Conservation (phyloP, 2,329 filamentous ascomycete species). For the Aspergillus caelatus region DNA sequence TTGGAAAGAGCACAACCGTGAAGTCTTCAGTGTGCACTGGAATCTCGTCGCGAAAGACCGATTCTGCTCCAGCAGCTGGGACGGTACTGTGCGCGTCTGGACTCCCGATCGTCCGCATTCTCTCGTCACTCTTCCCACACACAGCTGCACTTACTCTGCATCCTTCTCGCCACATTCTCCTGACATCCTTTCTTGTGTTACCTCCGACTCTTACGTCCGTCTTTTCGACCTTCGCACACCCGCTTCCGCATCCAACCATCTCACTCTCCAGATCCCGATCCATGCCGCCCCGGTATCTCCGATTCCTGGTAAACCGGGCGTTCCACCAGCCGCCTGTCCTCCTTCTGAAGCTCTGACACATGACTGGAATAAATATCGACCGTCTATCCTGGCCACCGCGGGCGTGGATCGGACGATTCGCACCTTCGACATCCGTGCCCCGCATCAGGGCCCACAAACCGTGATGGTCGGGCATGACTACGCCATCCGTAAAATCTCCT, state of each 20-base stretch:
- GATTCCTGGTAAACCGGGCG: constrained; percentile 38
- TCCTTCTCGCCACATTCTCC: constrained; percentile 88
- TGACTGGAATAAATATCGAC: constrained; percentile 98
- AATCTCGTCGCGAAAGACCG: constrained; percentile 87
- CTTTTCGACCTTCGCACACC: constrained; percentile 92
- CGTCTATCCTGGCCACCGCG: constrained; percentile 79
- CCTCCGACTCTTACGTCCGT: constrained; percentile 84
- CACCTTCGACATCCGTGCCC: constrained; percentile 85
- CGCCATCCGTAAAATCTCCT: constrained; percentile 80
- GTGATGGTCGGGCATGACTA: constrained; percentile 86
- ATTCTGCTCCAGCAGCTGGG: constrained; percentile 92
- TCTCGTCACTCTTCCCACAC: constrained; percentile 83
- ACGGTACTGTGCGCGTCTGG: constrained; percentile 96
- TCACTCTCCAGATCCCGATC: constrained; percentile 79
- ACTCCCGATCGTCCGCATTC: constrained; percentile 75
- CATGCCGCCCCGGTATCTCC: constrained; percentile 66
- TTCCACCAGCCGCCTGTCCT: constrained; percentile 47
- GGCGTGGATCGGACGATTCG: constrained; percentile 87
- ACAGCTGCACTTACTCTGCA: constrained; percentile 92
- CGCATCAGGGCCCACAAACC: constrained; percentile 70
- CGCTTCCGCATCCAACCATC: constrained; percentile 82
- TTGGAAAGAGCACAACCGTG: constrained; percentile 90
- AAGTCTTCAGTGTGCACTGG: constrained; percentile 92
- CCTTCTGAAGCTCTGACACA: constrained; percentile 88
- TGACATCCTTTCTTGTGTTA: constrained; percentile 81